phyloP scores from a whole-genome alignment of 306 rosid species.

The Prosopis cineraria region DNA sequence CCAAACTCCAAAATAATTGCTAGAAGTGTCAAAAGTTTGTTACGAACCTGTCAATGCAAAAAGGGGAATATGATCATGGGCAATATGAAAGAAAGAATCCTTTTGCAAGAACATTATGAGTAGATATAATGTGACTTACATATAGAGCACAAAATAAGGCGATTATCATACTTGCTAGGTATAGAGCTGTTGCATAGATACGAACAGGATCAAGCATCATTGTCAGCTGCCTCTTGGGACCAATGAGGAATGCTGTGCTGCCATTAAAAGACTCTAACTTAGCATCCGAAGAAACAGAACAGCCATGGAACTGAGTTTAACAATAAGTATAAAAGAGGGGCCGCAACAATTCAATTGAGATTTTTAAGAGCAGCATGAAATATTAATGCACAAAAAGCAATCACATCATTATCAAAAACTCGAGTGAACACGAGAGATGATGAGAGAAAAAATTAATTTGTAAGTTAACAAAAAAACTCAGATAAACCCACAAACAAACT shows the following conservation, averaged over 20 bases:
- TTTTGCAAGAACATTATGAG: not conserved
- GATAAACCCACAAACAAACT: not conserved
- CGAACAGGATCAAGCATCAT: constrained; percentile 99
- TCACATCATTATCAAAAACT: not conserved
- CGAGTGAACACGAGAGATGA: not conserved
- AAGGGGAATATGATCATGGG: not conserved
- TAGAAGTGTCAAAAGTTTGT: constrained; percentile 81
- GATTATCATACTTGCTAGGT: constrained; percentile 78
- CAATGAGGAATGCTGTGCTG: constrained; percentile 95
- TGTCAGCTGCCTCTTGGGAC: constrained; percentile 85
- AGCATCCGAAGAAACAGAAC: constrained; percentile 37
- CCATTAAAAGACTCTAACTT: constrained; percentile 48
- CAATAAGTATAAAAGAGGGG: not conserved
- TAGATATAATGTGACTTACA: constrained; percentile 56
- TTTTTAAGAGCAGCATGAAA: constrained; percentile 20
- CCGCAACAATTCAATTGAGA: constrained; percentile 11
- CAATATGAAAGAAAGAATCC: constrained; percentile 4
- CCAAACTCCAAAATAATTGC: constrained; percentile 87
- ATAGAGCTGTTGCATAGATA: constrained; percentile 88
- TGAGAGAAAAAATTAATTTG: not conserved
- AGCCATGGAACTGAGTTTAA: constrained; percentile 13
- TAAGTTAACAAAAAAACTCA: not conserved
- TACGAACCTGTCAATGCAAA: constrained; percentile 68
- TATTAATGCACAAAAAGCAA: constrained; percentile 12
- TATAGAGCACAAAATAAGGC: constrained; percentile 87